A percentile compares a stretch with the other conserved stretches of the same genome.
These are phyloP conservation scores for Talaromyces sp. DNA, from an alignment of 2,329 filamentous ascomycete genomes.

Conservation along the genomic window DNA sequence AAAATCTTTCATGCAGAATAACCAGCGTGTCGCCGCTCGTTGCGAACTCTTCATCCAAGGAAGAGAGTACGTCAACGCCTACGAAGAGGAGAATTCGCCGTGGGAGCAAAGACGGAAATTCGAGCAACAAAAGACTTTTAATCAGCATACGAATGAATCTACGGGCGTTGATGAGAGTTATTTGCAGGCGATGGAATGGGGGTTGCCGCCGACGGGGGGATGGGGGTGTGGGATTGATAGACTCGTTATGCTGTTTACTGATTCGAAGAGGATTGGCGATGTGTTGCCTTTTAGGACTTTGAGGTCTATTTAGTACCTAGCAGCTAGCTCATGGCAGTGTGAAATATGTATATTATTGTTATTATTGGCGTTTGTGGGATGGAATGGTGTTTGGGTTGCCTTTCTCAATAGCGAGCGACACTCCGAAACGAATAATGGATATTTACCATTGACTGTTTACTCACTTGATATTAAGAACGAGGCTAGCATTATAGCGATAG, in stretches of 20 bases:
- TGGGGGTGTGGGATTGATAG: constrained; percentile 95
- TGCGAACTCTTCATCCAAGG: constrained; percentile 79
- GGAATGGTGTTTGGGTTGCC: not conserved
- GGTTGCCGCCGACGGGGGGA: constrained; percentile 88
- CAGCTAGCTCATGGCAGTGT: not conserved
- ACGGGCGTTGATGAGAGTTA: constrained; percentile 70
- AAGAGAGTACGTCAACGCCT: constrained; percentile 88
- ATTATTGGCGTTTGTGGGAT: not conserved
- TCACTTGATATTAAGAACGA: not conserved
- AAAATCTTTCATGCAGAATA: constrained; percentile 69
- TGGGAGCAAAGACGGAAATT: constrained; percentile 83
- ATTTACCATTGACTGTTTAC: too few species aligned
- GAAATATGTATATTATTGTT: not conserved
- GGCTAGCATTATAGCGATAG: not conserved
- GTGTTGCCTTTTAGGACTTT: constrained; percentile 84
- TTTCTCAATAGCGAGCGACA: not conserved
- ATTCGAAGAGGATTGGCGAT: constrained; percentile 72
- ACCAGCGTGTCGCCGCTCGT: constrained; percentile 71
- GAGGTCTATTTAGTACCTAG: constrained; percentile 49
- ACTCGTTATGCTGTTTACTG: constrained; percentile 84
- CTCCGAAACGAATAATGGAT: not conserved
- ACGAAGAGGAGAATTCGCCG: constrained; percentile 96
- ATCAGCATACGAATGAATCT: constrained; percentile 46
- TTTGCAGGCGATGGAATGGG: constrained; percentile 76
- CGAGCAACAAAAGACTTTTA: constrained; percentile 50